A percentile compares a stretch with the other conserved stretches of the same genome.
phyloP scores from a whole-genome alignment of 1,284 basidiomycete species.

The Ceratobasidium sp. region DNA sequence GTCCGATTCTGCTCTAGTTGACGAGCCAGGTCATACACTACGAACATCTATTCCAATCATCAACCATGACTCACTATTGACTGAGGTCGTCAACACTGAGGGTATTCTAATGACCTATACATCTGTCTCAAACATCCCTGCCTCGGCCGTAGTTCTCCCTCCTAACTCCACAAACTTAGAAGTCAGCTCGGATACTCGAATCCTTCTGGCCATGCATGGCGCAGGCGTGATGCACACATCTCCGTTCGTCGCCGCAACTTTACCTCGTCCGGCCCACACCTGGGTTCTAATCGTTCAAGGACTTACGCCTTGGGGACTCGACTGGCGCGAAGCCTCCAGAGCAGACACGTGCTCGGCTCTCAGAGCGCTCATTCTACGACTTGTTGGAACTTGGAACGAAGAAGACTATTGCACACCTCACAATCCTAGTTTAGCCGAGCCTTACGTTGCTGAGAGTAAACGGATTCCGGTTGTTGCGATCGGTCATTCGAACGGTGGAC shows the following conservation, averaged over 20 bases:
- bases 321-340: slow-evolving; percentile 86
- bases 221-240: slow-evolving; percentile 76
- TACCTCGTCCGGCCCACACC: slow-evolving; percentile 69
- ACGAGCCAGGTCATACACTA: slow-evolving; percentile 48
- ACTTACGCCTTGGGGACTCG: slow-evolving; percentile 83
- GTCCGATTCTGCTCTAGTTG: neutral
- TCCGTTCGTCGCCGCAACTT: slow-evolving; percentile 71
- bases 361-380: slow-evolving; percentile 56
- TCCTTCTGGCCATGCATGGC: slow-evolving; percentile 85
- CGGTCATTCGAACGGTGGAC: slow-evolving; percentile 94
- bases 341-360: slow-evolving; percentile 74
- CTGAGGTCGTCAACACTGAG: neutral
- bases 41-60: slow-evolving; percentile 61
- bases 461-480: slow-evolving; percentile 70
- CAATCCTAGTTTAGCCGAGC: no score
- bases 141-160: slow-evolving; percentile 70
- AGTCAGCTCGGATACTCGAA: slow-evolving; percentile 57
- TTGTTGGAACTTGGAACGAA: slow-evolving; percentile 46
- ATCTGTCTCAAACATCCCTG: slow-evolving; percentile 68
- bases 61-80: slow-evolving; percentile 57
- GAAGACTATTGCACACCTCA: slow-evolving; percentile 36
- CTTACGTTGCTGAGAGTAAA: neutral
- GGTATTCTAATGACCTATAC: slow-evolving; percentile 64
- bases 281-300: slow-evolving; percentile 84
- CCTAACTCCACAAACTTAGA: slow-evolving; percentile 50